These are phyloP conservation scores for Pythium folliculosum DNA, from an alignment of 352 stramenopile genomes.

Conservation along the genomic window DNA sequence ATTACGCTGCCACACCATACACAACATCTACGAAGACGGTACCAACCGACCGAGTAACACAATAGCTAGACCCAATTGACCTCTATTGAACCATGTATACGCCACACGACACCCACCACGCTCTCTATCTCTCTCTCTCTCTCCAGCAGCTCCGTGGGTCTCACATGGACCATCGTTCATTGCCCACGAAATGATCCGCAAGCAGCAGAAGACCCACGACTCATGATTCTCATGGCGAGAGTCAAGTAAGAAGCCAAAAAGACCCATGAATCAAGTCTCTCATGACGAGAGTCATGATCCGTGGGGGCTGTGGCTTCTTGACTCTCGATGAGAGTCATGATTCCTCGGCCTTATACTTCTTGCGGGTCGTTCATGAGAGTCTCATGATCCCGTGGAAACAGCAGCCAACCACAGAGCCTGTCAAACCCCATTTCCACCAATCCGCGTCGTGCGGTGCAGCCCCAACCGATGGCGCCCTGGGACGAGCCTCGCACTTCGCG, in stretches of 20 bases:
- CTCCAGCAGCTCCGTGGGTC: neutral
- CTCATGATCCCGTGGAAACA: too few relatives aligned
- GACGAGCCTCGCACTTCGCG: conserved; percentile 5
- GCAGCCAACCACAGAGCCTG: neutral
- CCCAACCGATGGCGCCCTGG: conserved; percentile 14
- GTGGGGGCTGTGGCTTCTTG: too few relatives aligned
- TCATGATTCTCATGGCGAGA: too few relatives aligned
- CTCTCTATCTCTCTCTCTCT: neutral
- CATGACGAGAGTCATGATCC: too few relatives aligned
- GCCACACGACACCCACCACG: neutral
- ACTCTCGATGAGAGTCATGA: too few relatives aligned
- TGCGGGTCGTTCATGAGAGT: neutral
- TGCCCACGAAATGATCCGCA: too few relatives aligned
- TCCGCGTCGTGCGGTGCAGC: neutral
- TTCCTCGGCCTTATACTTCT: conserved; percentile 7
- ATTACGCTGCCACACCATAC: neutral
- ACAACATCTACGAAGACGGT: neutral
- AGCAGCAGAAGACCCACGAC: too few relatives aligned
- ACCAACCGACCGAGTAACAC: neutral
- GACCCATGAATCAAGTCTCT: too few relatives aligned
- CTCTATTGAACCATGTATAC: neutral
- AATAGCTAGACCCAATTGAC: conserved; percentile 2
- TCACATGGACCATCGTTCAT: neutral
- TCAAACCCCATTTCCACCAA: conserved; percentile 9
- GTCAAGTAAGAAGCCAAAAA: too few relatives aligned